phyloP scores from a whole-genome alignment of 2,329 filamentous ascomycete genomes.

The Penicillium sp. region DNA sequence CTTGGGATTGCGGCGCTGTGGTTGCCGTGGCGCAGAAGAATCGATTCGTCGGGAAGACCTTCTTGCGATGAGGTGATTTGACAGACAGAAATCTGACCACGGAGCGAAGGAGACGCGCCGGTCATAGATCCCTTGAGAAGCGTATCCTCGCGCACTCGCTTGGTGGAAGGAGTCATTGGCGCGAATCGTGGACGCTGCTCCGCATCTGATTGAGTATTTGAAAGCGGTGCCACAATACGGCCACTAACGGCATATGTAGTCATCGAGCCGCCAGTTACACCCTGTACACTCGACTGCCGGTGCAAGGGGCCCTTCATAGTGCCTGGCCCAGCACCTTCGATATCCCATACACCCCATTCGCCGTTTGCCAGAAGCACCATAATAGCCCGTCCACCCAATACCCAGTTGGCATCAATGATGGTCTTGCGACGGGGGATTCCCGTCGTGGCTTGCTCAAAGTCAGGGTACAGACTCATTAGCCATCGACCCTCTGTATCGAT shows the following conservation, averaged over 20 bases:
- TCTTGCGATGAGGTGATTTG: conserved; percentile 42
- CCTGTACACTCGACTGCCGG: conserved; percentile 43
- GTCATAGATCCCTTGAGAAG: conserved; percentile 45
- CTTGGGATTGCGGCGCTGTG: conserved; percentile 49
- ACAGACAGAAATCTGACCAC: conserved; percentile 48
- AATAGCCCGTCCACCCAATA: conserved; percentile 48
- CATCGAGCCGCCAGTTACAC: conserved; percentile 45
- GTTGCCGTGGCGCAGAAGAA: conserved; percentile 48
- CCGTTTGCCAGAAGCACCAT: conserved; percentile 52
- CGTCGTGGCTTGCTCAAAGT: conserved; percentile 40
- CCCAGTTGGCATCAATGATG: conserved; percentile 52
- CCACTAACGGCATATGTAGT: conserved; percentile 49
- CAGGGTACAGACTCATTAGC: conserved; percentile 49
- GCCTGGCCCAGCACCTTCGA: conserved; percentile 50
- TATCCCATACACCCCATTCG: conserved; percentile 56
- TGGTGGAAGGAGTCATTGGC: conserved; percentile 54
- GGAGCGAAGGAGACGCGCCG: conserved; percentile 34
- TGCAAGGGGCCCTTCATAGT: conserved; percentile 43
- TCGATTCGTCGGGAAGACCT: conserved; percentile 46
- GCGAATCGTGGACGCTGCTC: conserved; percentile 46
- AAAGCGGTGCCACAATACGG: conserved; percentile 37
- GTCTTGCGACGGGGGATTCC: conserved; percentile 43
- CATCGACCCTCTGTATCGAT: conserved; percentile 46
- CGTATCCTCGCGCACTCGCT: conserved; percentile 49
- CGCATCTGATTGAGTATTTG: conserved; percentile 29